Evolutionary conservation across 164 flowering plant genomes (phyloP).

Genomic region (Platanus orientalis): DNA sequence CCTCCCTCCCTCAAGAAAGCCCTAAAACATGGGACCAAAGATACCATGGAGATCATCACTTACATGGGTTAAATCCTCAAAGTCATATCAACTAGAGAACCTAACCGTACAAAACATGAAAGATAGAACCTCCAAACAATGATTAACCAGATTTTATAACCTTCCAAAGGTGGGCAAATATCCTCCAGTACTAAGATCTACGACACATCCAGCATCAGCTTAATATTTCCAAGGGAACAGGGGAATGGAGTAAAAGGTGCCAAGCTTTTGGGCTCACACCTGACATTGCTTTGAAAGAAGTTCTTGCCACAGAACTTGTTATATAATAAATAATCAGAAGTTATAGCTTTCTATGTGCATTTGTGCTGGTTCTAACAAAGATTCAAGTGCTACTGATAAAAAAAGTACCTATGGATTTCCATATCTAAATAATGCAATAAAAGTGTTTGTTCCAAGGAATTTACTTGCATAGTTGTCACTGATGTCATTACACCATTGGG

Average conservation of each 20-base stretch:
- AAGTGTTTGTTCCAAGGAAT: slow-evolving; percentile 8
- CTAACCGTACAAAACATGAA: no score
- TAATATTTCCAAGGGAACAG: no score
- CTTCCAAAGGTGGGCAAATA: no score
- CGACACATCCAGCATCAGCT: no score
- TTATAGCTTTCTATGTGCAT: not conserved
- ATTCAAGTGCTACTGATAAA: not conserved
- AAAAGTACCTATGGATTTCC: not conserved
- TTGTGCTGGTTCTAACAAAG: not conserved
- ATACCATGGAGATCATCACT: no score
- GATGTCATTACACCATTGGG: slow-evolving; percentile 53
- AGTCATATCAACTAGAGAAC: no score
- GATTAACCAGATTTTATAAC: no score
- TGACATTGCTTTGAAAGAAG: not conserved
- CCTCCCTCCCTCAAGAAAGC: no score
- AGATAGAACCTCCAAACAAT: no score
- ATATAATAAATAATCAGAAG: not conserved
- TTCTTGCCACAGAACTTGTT: not conserved
- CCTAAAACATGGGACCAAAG: no score
- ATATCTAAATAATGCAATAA: not conserved
- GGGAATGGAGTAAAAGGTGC: not conserved
- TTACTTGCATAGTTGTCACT: slow-evolving; percentile 63
- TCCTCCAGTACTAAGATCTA: no score
- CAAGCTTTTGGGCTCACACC: not conserved
- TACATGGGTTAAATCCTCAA: no score